A percentile compares a stretch with the other conserved stretches of the same genome.
Conservation (phyloP, 2,329 filamentous ascomycete species). For the Endoconidiophora polonica region DNA sequence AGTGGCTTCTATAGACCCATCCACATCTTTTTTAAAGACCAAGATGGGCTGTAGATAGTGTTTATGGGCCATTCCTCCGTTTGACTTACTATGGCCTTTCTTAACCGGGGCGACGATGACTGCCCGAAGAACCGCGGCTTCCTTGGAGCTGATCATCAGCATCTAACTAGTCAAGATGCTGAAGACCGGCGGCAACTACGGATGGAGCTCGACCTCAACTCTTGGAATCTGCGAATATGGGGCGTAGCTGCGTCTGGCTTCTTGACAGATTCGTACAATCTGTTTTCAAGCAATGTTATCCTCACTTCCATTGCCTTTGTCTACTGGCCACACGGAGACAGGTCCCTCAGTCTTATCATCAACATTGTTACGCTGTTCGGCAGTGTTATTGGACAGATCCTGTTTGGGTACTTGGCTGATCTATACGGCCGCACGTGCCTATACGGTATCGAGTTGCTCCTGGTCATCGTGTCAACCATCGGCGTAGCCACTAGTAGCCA, state of each 20-base stretch:
- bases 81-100: background rate
- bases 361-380: conserved; percentile 36
- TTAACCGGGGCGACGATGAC: background rate
- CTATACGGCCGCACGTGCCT: conserved; percentile 36
- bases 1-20: too few species aligned
- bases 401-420: conserved; percentile 38
- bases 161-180: conserved; percentile 18
- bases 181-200: conserved; percentile 35
- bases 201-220: conserved; percentile 37
- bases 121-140: conserved; percentile 29
- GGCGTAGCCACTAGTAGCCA: conserved; percentile 36
- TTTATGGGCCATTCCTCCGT: too few species aligned
- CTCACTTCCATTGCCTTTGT: conserved; percentile 35
- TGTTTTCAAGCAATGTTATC: conserved; percentile 38
- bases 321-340: conserved; percentile 30
- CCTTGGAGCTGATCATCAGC: conserved; percentile 33
- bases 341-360: conserved; percentile 31
- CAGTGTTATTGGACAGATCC: conserved; percentile 33
- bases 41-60: too few species aligned
- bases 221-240: conserved; percentile 38
- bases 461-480: conserved; percentile 40
- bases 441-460: conserved; percentile 38
- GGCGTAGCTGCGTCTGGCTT: conserved; percentile 38
- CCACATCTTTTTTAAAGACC: too few species aligned
- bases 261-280: conserved; percentile 37